Conservation (phyloP, 192 early-diverging fungal species). For the Coemansia sp. region DNA sequence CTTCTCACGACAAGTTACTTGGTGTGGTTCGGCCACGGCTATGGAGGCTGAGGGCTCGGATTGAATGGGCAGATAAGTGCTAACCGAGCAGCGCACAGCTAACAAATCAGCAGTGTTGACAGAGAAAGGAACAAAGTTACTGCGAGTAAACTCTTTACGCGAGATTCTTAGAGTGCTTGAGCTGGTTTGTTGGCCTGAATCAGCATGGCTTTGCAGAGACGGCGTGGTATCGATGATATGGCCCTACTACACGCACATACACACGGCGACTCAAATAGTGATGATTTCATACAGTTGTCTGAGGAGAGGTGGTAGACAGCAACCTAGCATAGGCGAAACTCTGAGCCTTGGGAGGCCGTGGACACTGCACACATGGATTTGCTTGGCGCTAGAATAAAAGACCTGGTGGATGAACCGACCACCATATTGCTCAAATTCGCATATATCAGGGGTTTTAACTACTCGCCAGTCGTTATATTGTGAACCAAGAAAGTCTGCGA, state of each 20-base stretch:
- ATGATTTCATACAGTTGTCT: slow-evolving; percentile 86
- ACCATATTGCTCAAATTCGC: no score
- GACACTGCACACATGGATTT: slow-evolving; percentile 75
- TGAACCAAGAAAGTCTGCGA: slow-evolving; percentile 29
- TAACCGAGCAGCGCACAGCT: slow-evolving; percentile 58
- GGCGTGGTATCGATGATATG: slow-evolving; percentile 46
- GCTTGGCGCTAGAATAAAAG: slow-evolving; percentile 62
- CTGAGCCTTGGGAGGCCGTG: slow-evolving; percentile 63
- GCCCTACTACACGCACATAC: slow-evolving; percentile 16
- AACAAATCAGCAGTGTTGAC: slow-evolving; percentile 59
- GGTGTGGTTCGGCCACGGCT: slow-evolving; percentile 50
- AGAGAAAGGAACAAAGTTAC: slow-evolving; percentile 84
- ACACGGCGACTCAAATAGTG: slow-evolving; percentile 29
- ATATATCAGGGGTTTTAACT: slow-evolving; percentile 62
- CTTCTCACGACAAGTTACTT: slow-evolving; percentile 84
- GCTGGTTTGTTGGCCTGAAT: slow-evolving; percentile 52
- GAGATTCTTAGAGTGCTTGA: slow-evolving; percentile 52
- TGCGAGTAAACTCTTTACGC: slow-evolving; percentile 69
- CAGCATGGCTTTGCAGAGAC: slow-evolving; percentile 57
- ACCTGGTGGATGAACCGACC: no score
- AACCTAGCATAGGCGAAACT: slow-evolving; percentile 73
- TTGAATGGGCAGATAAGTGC: slow-evolving; percentile 87
- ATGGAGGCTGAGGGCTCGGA: slow-evolving; percentile 70
- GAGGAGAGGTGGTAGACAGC: slow-evolving; percentile 76
- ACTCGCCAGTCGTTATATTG: slow-evolving; percentile 52